Base-by-base conservation (phyloP, 2,329 filamentous ascomycete species). In the Paracorniculantispora psalliotae region DNA sequence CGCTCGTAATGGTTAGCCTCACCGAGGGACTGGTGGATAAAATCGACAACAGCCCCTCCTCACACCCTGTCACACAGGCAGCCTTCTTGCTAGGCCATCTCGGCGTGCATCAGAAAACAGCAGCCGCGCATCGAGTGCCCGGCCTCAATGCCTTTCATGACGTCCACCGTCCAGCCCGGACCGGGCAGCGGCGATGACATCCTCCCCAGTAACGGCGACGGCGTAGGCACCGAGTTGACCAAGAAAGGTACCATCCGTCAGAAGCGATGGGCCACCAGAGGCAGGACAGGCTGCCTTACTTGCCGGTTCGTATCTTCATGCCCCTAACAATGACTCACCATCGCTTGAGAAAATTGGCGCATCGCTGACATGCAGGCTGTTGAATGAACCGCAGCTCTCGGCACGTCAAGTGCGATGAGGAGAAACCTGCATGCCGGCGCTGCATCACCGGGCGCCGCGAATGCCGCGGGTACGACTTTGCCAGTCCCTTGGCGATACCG, bases 251-350 rank as follows among this genome's bases (percentile, higher is more conserved):
- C 51, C 26, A 13, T 54, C 21, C 51, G 51, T n/a, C 51, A 54
- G 39, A 54, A 54, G 39, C 51, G 51, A 54, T 54, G 25, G 25
- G 30, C 51, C 13, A 44, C 51, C n/a, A n/a, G 51, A 17, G 51
- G 51, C 51, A 28, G 51, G 7, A 54, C 51, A 8, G 51, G 51
- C 39, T 54, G 51, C 39, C 51, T 54, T 26, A 54, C 51, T 23
- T 54, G 51, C 8, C 51, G 51, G 51, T 54, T 23, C 51, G 25
- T 54, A n/a, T 26, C 21, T 23, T 9, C 7, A 4, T 13, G 25
- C 12, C 39, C n/a, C 4, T n/a, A n/a, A n/a, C n/a, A n/a, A n/a
- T n/a, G n/a, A n/a, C 19, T 10, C 19, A 21, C 39, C 10, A 19
- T 4, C 12, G 30, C 15, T 15, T 26, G 7, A 12, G 19, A 13